A percentile compares a stretch with the other conserved stretches of the same genome.
Conservation (phyloP, 306 rosid genomes). For the Carpinus viminea region DNA sequence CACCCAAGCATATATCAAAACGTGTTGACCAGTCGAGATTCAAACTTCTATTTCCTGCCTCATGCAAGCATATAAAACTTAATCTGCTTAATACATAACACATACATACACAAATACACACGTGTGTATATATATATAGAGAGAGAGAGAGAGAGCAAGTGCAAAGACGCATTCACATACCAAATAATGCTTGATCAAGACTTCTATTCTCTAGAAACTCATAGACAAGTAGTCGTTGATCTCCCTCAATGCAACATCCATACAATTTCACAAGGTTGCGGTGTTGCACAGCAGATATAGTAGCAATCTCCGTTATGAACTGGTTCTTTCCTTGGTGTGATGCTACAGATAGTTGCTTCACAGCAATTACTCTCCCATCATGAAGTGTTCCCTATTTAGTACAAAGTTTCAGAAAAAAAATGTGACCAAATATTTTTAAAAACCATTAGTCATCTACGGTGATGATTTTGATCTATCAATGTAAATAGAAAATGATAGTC, state of each 20-base stretch:
- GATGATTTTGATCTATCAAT: too few species aligned
- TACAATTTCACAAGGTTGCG: conserved; percentile 74
- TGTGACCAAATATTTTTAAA: too few species aligned
- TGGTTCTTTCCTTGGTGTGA: conserved; percentile 87
- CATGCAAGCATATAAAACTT: conserved; percentile 8
- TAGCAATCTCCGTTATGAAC: conserved; percentile 79
- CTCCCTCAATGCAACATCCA: conserved; percentile 79
- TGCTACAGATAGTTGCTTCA: conserved; percentile 69
- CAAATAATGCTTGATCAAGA: conserved; percentile 86
- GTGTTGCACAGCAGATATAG: conserved; percentile 83
- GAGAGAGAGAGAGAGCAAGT: conserved; percentile 5
- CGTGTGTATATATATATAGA: neutral
- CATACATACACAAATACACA: neutral
- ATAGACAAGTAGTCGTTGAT: conserved; percentile 68
- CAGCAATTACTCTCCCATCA: conserved; percentile 79
- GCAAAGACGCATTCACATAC: conserved; percentile 32
- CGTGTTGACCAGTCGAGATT: conserved; percentile 66
- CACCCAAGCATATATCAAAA: conserved; percentile 64
- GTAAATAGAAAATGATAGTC: too few species aligned
- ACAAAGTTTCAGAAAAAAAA: neutral
- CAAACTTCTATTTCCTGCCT: conserved; percentile 46
- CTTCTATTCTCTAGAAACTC: conserved; percentile 84
- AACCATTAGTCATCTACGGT: too few species aligned
- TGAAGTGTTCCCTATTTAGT: conserved; percentile 60
- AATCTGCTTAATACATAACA: neutral